These are phyloP conservation scores for Hypoxylon sp. DNA, from an alignment of 2,329 filamentous ascomycete genomes.

Conservation along the genomic window DNA sequence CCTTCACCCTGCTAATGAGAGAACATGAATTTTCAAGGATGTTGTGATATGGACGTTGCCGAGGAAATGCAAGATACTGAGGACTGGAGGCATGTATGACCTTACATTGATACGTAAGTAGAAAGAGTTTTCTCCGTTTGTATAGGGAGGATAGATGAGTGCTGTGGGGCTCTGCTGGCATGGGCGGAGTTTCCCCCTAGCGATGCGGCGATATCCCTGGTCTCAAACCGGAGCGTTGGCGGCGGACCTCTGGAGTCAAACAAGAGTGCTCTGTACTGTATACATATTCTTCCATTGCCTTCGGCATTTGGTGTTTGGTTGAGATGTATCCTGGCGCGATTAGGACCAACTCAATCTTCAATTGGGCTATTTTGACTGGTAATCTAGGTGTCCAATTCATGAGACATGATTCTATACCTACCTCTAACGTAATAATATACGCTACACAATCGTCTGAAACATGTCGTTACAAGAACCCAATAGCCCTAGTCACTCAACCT, in stretches of 20 bases:
- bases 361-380: background rate
- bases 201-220: constrained; percentile 19
- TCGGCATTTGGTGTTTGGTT: constrained; percentile 3
- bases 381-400: constrained; percentile 2
- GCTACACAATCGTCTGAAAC: constrained; percentile 5
- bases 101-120: background rate
- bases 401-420: constrained; percentile 5
- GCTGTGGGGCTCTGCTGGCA: background rate
- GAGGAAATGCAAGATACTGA: background rate
- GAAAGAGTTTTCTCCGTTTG: constrained; percentile 6
- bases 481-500: constrained; percentile 1
- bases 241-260: background rate
- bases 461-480: background rate
- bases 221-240: constrained; percentile 7
- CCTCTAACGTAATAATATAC: background rate
- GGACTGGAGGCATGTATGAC: background rate
- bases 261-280: background rate
- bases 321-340: constrained; percentile 1
- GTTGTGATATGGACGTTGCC: background rate
- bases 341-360: background rate
- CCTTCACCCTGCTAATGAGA: background rate
- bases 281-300: background rate
- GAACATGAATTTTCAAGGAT: background rate
- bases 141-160: background rate
- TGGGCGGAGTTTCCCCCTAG: constrained; percentile 8